Base-by-base conservation (phyloP, 495 filamentous ascomycete genomes). In the Penicillium ucsense region DNA sequence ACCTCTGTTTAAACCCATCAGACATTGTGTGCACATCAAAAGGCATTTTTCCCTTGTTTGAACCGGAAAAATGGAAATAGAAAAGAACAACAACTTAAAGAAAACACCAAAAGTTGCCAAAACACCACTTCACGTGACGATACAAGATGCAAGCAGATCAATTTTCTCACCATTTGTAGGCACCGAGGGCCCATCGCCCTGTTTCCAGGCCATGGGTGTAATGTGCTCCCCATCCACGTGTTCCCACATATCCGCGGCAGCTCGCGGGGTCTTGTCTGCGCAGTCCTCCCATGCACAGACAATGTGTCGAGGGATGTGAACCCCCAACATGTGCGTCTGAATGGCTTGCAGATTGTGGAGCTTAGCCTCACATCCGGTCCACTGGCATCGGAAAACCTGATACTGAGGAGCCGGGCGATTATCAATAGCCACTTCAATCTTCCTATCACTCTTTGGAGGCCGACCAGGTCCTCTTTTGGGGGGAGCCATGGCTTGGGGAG, bases 281-380 rank as follows among this genome's bases (percentile, higher is more conserved):
- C 71, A 74, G 6, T 40, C 56, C 20, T 55, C 44, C 71, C 71
- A 74, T 20, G 38, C 50, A 42, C 71, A 74, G 9, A 31, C 50
- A 35, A 57, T 60, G 50, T 40, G 55, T 34, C 63, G 49, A 1
- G 60, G 58, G 4, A 68, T 56, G 36, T 73, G 86, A 4, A 81
- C 64, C 45, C 81, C 75, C 31, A 71, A 53, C 20, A 90, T 56
- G 58, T 94, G 88, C 45, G 75, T 77, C 46, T 79, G 77, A 20
- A 92, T 70, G 1, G 81, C 81, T 3, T 82, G 76, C 32, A 88
- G 58, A 56, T 89, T 90, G 52, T 91, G 86, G 3, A 92, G 68
- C 57, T 88, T 76, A 0, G 82, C 79, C 4, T 71, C 70, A 55
- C 88, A 94, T 6, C 65, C 60, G 35, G 72, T 57, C 86, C 85